Base-by-base conservation (phyloP, 345 rosid species). In the Salix udensis region DNA sequence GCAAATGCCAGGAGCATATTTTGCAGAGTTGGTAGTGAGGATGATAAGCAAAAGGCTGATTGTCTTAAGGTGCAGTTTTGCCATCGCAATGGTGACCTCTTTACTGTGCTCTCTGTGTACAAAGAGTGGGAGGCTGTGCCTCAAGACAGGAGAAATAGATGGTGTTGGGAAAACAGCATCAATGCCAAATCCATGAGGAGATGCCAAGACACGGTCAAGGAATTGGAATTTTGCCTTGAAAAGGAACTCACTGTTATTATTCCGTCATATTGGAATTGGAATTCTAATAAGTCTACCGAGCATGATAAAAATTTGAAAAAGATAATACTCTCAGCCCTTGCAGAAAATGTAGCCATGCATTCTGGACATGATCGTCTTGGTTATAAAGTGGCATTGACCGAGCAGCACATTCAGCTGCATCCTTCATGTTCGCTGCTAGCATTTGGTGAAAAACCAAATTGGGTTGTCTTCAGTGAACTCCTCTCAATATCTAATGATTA, bases 151-250 rank as follows among this genome's bases (percentile, higher is more conserved):
- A 85, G 89, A 89, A 93, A 86, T 76, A 85, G 78, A 74, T 94
- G 97, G 97, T 94, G 98, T 78, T 92, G 95, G 98, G 92, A 92
- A 14, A 92, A 92, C 76, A 89, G 98, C 76, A 84, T 94, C 67
- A 94, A 94, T 86, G 98, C 98, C 28, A 94, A 94, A 78, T 80
- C 97, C 18, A 88, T 95, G 97, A 82, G 98, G 74, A 89, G 97
- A 79, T 95, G 97, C 83, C 86, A 88, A 52, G 97, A 93, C 42
- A 87, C 96, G 5, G 87, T 95, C 48, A 82, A 77, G 65, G 97
- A 95, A 79, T 81, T 95, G 79, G 93, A 90, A 79, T 76, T 37
- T 64, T 89, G 95, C 85, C 86, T 94, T 30, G 67, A 84, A 75
- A 90, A 79, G 81, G 97, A 92, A 80, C 90, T 94, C 74, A 44